phyloP scores from a whole-genome alignment of 202 grass and related monocot genomes.

The Panicum hallii region DNA sequence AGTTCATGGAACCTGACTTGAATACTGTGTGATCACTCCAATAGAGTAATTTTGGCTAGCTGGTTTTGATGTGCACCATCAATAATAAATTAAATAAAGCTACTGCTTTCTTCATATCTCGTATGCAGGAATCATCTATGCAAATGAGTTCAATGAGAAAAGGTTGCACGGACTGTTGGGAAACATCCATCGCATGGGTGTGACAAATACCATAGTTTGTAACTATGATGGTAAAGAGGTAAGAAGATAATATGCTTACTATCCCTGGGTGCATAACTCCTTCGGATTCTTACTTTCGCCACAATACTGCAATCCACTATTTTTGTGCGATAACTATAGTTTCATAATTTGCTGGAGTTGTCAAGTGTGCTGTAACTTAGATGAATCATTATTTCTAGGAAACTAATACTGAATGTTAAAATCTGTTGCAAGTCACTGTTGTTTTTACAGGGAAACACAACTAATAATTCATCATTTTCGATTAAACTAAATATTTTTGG shows the following conservation, averaged over 20 bases:
- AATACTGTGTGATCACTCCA: constrained; percentile 23
- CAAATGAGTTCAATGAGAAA: constrained; percentile 96
- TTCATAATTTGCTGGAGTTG: not conserved
- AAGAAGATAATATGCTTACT: not conserved
- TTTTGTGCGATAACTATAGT: not conserved
- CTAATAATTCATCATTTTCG: constrained; percentile 31
- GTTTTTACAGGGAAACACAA: not conserved
- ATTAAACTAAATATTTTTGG: not conserved
- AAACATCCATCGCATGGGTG: constrained; percentile 97
- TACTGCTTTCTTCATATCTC: constrained; percentile 35
- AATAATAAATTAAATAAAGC: constrained; percentile 25
- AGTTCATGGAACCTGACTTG: constrained; percentile 37
- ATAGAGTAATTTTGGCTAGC: not conserved
- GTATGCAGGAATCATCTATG: constrained; percentile 89
- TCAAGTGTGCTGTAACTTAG: not conserved
- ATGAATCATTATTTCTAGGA: constrained; percentile 5
- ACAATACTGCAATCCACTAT: not conserved
- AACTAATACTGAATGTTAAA: constrained; percentile 15
- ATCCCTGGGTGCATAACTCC: not conserved
- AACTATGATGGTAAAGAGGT: constrained; percentile 99
- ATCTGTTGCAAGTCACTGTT: not conserved
- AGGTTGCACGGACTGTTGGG: constrained; percentile 83
- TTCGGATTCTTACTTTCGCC: not conserved
- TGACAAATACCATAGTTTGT: constrained; percentile 92
- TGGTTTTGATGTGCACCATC: not conserved